A percentile compares a stretch with the other conserved stretches of the same genome.
Conservation (phyloP, 208 protist species). For the Acanthamoeba castellanii region DNA sequence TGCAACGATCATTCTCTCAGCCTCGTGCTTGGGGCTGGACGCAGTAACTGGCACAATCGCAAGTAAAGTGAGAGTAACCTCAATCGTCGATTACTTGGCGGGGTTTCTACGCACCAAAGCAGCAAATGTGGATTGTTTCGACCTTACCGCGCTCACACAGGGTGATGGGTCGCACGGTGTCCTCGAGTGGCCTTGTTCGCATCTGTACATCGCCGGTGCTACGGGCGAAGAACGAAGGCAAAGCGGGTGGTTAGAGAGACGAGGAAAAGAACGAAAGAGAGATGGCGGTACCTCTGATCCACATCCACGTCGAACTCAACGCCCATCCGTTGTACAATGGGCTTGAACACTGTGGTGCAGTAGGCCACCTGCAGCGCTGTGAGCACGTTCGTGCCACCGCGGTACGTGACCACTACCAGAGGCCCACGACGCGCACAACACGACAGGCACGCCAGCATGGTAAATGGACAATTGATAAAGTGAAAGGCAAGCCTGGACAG, state of each 20-base stretch:
- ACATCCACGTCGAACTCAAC: slow-evolving; percentile 50
- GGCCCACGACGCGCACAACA: too few species aligned
- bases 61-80: not conserved
- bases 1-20: slow-evolving; percentile 34
- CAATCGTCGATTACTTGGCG: too few species aligned
- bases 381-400: slow-evolving; percentile 79
- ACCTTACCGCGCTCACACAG: slow-evolving; percentile 76
- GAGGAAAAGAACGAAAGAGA: too few species aligned
- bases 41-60: not conserved
- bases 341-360: slow-evolving; percentile 65
- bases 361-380: slow-evolving; percentile 80
- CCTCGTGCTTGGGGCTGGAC: slow-evolving; percentile 27
- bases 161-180: slow-evolving; percentile 71
- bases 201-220: not conserved
- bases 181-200: slow-evolving; percentile 36
- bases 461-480: too few species aligned
- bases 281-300: slow-evolving; percentile 31
- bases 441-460: too few species aligned
- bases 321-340: slow-evolving; percentile 68
- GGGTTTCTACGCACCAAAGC: not conserved
- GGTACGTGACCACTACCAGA: slow-evolving; percentile 29
- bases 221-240: too few species aligned
- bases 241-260: too few species aligned
- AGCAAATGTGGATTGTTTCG: not conserved
- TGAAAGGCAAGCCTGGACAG: too few species aligned